phyloP scores from a whole-genome alignment of 352 stramenopile genomes.

The Globisporangium carolinianum region DNA sequence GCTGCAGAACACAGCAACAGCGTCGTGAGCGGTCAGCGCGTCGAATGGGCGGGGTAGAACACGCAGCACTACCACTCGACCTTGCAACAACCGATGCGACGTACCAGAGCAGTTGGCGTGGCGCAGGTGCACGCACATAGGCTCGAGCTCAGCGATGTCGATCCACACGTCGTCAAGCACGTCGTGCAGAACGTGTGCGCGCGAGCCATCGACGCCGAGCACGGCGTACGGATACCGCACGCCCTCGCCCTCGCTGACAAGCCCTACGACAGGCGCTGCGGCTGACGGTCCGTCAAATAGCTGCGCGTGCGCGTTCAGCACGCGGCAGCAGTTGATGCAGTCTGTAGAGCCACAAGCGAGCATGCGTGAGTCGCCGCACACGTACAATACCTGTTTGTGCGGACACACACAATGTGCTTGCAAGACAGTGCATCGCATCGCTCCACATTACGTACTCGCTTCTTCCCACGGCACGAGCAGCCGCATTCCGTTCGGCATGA shows the following conservation, averaged over 20 bases:
- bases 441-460: constrained; percentile 13
- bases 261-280: constrained; percentile 22
- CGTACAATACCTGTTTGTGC: no score
- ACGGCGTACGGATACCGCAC: constrained; percentile 35
- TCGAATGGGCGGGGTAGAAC: no score
- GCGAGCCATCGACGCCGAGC: constrained; percentile 18
- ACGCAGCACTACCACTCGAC: no score
- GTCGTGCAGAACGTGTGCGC: constrained; percentile 35
- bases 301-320: constrained; percentile 22
- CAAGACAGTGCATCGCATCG: not conserved
- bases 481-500: constrained; percentile 29
- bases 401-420: not conserved
- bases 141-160: constrained; percentile 32
- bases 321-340: constrained; percentile 36
- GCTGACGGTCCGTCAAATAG: constrained; percentile 31
- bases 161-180: constrained; percentile 49
- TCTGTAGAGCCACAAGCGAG: constrained; percentile 7
- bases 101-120: constrained; percentile 43
- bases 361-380: no score
- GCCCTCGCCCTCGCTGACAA: constrained; percentile 25
- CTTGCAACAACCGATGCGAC: not conserved
- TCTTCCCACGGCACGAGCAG: constrained; percentile 50
- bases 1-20: constrained; percentile 5
- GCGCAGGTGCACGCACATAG: constrained; percentile 33
- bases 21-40: no score